Conservation (phyloP, 2,329 filamentous ascomycete species). For the Ceratocystis destructans region DNA sequence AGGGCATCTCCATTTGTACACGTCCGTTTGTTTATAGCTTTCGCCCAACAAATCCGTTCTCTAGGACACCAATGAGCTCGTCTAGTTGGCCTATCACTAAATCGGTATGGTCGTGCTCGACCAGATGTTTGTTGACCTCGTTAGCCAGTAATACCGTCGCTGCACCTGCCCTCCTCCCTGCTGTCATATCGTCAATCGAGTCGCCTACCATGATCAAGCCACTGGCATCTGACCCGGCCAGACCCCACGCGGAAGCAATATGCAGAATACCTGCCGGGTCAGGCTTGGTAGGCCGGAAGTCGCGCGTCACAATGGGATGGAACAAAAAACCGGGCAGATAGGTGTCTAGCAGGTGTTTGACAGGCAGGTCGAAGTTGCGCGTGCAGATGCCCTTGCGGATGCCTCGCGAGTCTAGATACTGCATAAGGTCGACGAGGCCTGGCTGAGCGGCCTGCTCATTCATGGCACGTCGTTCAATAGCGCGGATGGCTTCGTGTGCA, state of each 20-base stretch:
- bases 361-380: slow-evolving; percentile 76
- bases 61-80: slow-evolving; percentile 61
- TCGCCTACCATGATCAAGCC: slow-evolving; percentile 56
- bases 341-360: slow-evolving; percentile 57
- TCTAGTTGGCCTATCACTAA: slow-evolving; percentile 57
- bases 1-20: neutral
- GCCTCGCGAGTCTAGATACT: slow-evolving; percentile 54
- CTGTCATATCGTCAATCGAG: slow-evolving; percentile 84
- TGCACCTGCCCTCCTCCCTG: slow-evolving; percentile 68
- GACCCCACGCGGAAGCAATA: slow-evolving; percentile 64
- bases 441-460: slow-evolving; percentile 63
- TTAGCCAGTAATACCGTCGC: slow-evolving; percentile 81
- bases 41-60: slow-evolving; percentile 54
- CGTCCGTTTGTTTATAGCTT: neutral
- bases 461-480: slow-evolving; percentile 75
- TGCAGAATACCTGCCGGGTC: slow-evolving; percentile 77
- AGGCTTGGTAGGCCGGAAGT: slow-evolving; percentile 73
- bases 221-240: slow-evolving; percentile 34
- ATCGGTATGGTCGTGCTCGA: slow-evolving; percentile 62
- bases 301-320: slow-evolving; percentile 67
- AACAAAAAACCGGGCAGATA: slow-evolving; percentile 59
- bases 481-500: slow-evolving; percentile 61
- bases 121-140: slow-evolving; percentile 59
- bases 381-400: slow-evolving; percentile 81
- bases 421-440: slow-evolving; percentile 65